phyloP scores from a whole-genome alignment of 371 early-diverging fungal species.

The Smittium mucronatum region DNA sequence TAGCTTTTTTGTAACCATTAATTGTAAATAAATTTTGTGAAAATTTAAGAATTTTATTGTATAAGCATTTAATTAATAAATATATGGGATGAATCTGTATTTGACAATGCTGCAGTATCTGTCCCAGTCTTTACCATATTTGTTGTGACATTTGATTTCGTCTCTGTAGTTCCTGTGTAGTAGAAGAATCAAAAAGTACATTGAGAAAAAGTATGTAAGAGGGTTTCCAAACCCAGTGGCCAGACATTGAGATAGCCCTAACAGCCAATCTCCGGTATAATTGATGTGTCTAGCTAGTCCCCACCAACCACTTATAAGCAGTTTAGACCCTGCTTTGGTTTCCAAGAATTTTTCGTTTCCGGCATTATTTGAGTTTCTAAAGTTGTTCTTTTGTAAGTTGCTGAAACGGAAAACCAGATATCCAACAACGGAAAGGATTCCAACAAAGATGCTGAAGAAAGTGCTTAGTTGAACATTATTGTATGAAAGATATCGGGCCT shows the following conservation, averaged over 20 bases:
- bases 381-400: slow-evolving; percentile 76
- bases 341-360: slow-evolving; percentile 50
- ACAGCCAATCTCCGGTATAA: slow-evolving; percentile 81
- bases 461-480: slow-evolving; percentile 43
- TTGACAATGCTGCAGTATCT: slow-evolving; percentile 68
- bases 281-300: slow-evolving; percentile 83
- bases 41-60: too few species aligned
- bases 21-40: too few species aligned
- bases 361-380: slow-evolving; percentile 59
- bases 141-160: slow-evolving; percentile 69
- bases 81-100: slow-evolving; percentile 69
- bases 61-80: slow-evolving; percentile 28
- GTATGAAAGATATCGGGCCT: slow-evolving; percentile 71
- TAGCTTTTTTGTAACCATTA: too few species aligned
- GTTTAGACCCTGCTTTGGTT: slow-evolving; percentile 48
- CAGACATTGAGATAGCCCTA: slow-evolving; percentile 75
- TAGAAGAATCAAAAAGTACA: slow-evolving; percentile 77
- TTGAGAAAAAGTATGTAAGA: slow-evolving; percentile 83
- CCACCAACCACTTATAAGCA: slow-evolving; percentile 88
- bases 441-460: slow-evolving; percentile 31
- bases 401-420: slow-evolving; percentile 75
- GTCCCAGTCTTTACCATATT: slow-evolving; percentile 89
- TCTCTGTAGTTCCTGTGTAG: slow-evolving; percentile 80
- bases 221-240: slow-evolving; percentile 58
- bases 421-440: slow-evolving; percentile 47